Evolutionary conservation across 2,329 filamentous ascomycete genomes (phyloP).

Genomic region (Botryotinia globosa): DNA sequence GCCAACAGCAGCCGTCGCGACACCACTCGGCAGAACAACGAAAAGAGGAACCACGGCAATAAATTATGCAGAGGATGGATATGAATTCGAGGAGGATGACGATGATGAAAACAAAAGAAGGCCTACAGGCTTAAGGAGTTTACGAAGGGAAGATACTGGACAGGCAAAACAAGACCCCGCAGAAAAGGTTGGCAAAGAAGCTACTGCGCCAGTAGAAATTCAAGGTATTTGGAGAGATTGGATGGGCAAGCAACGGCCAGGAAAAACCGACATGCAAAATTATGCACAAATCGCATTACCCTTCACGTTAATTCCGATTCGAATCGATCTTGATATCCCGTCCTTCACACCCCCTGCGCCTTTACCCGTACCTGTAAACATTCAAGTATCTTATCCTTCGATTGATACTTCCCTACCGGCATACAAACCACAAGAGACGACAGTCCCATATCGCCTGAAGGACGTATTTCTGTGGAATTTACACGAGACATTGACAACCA

Average conservation of each 20-base stretch:
- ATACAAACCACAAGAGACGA: conserved; percentile 75
- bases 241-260: conserved; percentile 71
- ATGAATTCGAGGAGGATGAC: conserved; percentile 78
- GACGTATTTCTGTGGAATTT: conserved; percentile 98
- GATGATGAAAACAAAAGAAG: conserved; percentile 67
- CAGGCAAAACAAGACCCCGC: conserved; percentile 61
- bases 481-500: conserved; percentile 89
- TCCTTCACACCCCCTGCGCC: conserved; percentile 67
- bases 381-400: conserved; percentile 46
- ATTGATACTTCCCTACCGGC: conserved; percentile 72
- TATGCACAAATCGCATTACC: conserved; percentile 72
- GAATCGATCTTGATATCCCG: conserved; percentile 90
- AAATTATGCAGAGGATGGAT: conserved; percentile 97
- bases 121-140: conserved; percentile 77
- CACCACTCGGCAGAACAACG: conserved; percentile 75
- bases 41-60: conserved; percentile 95
- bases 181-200: conserved; percentile 82
- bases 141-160: conserved; percentile 71
- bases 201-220: conserved; percentile 71
- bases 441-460: conserved; percentile 82
- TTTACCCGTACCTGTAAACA: conserved; percentile 61
- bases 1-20: conserved; percentile 60
- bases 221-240: conserved; percentile 94
- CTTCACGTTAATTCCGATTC: conserved; percentile 88
- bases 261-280: conserved; percentile 58